Evolutionary conservation across 2,329 filamentous ascomycete genomes (phyloP).

Genomic region (Beauveria asiatica): DNA sequence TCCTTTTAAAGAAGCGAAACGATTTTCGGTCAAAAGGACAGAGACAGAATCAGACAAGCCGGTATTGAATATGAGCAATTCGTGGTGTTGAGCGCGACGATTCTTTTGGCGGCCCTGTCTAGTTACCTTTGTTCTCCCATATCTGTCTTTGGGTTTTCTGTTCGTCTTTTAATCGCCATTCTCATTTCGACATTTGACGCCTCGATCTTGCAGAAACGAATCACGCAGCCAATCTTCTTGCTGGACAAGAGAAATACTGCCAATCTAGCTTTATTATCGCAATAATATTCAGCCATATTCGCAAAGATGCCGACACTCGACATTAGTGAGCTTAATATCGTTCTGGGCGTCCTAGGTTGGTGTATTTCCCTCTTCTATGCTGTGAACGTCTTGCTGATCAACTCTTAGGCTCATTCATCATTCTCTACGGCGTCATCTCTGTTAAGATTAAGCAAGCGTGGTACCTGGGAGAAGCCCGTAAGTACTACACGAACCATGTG

Average conservation of each 20-base stretch:
- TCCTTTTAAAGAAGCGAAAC: too few species aligned
- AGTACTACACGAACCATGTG: constrained; percentile 16
- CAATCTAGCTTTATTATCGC: neutral
- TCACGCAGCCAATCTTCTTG: neutral
- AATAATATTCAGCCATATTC: neutral
- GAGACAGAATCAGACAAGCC: too few species aligned
- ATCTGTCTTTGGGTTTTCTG: neutral
- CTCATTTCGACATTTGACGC: neutral
- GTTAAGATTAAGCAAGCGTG: constrained; percentile 44
- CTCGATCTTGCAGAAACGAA: too few species aligned
- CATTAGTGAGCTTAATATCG: constrained; percentile 43
- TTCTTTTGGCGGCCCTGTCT: neutral
- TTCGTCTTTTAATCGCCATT: neutral
- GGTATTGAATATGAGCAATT: neutral
- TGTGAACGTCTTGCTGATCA: too few species aligned
- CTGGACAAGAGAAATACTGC: constrained; percentile 1
- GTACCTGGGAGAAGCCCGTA: constrained; percentile 47
- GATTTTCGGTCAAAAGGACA: too few species aligned
- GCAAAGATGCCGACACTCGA: constrained; percentile 25
- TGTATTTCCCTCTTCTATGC: too few species aligned
- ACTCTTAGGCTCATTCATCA: constrained; percentile 32
- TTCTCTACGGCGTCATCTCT: constrained; percentile 41
- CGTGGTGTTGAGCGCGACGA: neutral
- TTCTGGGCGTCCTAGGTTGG: constrained; percentile 35
- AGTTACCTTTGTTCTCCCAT: neutral